Percentiles rank a stretch among this genome's conserved stretches.
These are phyloP conservation scores for Botrytis cinerea DNA, from an alignment of 2,329 filamentous ascomycete species.

Conservation along the genomic window DNA sequence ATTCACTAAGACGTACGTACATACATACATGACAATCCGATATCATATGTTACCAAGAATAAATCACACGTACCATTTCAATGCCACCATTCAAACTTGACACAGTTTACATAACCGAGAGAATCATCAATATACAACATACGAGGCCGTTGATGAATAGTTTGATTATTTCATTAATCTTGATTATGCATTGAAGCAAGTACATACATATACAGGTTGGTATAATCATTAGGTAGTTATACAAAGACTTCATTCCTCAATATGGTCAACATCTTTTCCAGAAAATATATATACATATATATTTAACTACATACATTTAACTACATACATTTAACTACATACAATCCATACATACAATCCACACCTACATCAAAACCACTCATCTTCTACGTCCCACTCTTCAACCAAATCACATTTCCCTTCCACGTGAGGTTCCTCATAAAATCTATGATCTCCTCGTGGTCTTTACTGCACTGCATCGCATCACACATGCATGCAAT, in stretches of 20 bases:
- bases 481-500: too few species aligned
- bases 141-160: neutral
- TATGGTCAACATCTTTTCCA: too few species aligned
- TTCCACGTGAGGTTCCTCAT: neutral
- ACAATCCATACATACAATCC: too few species aligned
- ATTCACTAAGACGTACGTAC: too few species aligned
- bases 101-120: neutral
- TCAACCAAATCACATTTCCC: neutral
- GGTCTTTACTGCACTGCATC: neutral
- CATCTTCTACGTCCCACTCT: neutral
- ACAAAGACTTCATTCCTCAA: neutral
- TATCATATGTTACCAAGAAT: neutral
- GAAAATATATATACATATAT: too few species aligned
- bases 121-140: neutral
- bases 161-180: neutral
- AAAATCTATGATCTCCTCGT: neutral
- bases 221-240: too few species aligned
- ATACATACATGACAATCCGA: neutral
- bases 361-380: neutral
- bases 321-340: too few species aligned
- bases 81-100: too few species aligned
- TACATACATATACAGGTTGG: neutral
- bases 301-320: too few species aligned
- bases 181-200: neutral
- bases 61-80: neutral